Percentiles rank a stretch among this genome's conserved stretches.
Conservation (phyloP, 495 filamentous ascomycete genomes). For the Penicillium antarcticum region DNA sequence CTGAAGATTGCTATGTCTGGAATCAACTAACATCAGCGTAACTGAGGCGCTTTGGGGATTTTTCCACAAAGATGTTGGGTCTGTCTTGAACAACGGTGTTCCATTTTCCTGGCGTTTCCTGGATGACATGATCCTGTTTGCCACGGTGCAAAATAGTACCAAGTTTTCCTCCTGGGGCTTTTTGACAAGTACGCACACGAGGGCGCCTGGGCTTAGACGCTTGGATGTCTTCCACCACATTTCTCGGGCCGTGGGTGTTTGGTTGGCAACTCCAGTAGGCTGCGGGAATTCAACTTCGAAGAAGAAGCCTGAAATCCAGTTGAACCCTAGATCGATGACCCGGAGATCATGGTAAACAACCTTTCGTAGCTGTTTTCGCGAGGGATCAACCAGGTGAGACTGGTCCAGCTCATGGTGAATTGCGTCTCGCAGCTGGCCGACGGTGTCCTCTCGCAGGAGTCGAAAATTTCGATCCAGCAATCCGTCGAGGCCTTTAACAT, state of each 20-base stretch:
- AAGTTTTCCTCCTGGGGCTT: neutral
- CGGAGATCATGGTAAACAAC: constrained; percentile 38
- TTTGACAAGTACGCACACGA: constrained; percentile 53
- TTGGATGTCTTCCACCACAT: constrained; percentile 63
- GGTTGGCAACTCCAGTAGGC: constrained; percentile 35
- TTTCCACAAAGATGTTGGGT: neutral
- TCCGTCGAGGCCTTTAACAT: constrained; percentile 55
- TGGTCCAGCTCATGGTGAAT: constrained; percentile 15
- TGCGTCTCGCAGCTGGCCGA: constrained; percentile 37
- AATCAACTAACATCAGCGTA: neutral
- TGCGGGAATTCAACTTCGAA: constrained; percentile 56
- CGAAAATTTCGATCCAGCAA: constrained; percentile 68
- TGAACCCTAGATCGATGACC: constrained; percentile 37
- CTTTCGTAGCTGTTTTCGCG: constrained; percentile 19
- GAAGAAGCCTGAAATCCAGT: constrained; percentile 50
- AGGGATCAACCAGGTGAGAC: neutral
- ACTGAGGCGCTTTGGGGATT: neutral
- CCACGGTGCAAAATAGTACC: neutral
- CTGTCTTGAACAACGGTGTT: neutral
- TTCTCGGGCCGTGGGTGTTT: constrained; percentile 30
- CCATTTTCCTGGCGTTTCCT: neutral
- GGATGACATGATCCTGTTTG: neutral
- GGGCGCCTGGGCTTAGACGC: constrained; percentile 51
- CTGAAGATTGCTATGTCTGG: neutral
- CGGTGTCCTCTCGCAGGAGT: constrained; percentile 35